Evolutionary conservation across 495 filamentous ascomycete genomes (phyloP).

Genomic region (Penicillium herquei): DNA sequence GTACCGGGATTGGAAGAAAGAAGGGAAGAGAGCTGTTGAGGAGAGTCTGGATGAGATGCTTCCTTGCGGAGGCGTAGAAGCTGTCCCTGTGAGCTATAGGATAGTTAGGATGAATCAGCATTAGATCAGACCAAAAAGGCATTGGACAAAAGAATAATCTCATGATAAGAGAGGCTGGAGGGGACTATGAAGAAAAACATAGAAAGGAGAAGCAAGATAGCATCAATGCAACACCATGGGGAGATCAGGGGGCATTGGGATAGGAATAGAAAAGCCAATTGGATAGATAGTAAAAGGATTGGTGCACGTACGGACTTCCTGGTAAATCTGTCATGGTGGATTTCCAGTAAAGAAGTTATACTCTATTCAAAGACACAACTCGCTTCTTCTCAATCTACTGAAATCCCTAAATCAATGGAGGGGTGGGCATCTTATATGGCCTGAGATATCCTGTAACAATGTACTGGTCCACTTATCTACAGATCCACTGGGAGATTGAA

Average conservation of each 20-base stretch:
- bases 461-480: background rate
- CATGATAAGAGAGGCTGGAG: background rate
- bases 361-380: too few relatives aligned
- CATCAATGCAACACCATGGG: too few relatives aligned
- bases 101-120: background rate
- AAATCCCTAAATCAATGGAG: too few relatives aligned
- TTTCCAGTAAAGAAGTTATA: too few relatives aligned
- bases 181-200: too few relatives aligned
- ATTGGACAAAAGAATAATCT: background rate
- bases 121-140: background rate
- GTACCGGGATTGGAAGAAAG: constrained; percentile 8
- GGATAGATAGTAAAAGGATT: too few relatives aligned
- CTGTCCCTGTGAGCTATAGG: constrained; percentile 10
- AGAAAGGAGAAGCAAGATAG: too few relatives aligned
- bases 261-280: too few relatives aligned
- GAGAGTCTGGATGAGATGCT: constrained; percentile 12
- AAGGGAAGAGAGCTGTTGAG: constrained; percentile 7
- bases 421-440: constrained; percentile 1
- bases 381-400: too few relatives aligned
- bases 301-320: too few relatives aligned
- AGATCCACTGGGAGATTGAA: background rate
- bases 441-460: background rate
- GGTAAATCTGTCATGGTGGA: too few relatives aligned
- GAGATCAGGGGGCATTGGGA: too few relatives aligned
- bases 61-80: constrained; percentile 12